Conservation (phyloP, 192 early-diverging fungal genomes). For the Backusella macrospora region DNA sequence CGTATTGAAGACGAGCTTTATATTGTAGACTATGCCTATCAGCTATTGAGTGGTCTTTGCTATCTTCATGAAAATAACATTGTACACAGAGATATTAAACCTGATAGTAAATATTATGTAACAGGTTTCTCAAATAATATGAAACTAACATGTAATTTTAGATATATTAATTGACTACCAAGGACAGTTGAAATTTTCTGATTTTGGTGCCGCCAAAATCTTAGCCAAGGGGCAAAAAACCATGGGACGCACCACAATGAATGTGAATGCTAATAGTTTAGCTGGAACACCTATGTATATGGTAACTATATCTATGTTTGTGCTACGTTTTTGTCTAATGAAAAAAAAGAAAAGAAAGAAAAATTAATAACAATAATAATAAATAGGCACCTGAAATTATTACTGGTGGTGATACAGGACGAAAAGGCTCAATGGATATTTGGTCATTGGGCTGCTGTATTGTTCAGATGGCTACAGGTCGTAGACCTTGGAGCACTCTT, state of each 20-base stretch:
- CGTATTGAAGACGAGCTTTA: constrained; percentile 76
- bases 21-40: constrained; percentile 72
- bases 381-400: constrained; percentile 76
- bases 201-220: constrained; percentile 92
- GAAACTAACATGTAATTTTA: constrained; percentile 33
- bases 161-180: constrained; percentile 80
- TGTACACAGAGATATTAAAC: constrained; percentile 90
- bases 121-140: not conserved
- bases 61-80: constrained; percentile 84
- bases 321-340: not conserved
- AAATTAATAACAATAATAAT: not conserved
- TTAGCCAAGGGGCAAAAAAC: constrained; percentile 74
- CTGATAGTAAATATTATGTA: constrained; percentile 63
- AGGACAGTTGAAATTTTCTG: constrained; percentile 82
- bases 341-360: not conserved
- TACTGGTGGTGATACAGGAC: constrained; percentile 71
- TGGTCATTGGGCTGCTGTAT: constrained; percentile 93
- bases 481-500: constrained; percentile 82
- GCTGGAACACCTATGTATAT: constrained; percentile 69
- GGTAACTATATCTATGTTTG: constrained; percentile 37
- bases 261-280: constrained; percentile 64
- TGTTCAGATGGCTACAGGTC: constrained; percentile 90
- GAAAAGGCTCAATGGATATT: constrained; percentile 86
- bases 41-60: constrained; percentile 81
- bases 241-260: constrained; percentile 47